Conservation (phyloP, 2,329 filamentous ascomycete species). For the Fusarium sp. region DNA sequence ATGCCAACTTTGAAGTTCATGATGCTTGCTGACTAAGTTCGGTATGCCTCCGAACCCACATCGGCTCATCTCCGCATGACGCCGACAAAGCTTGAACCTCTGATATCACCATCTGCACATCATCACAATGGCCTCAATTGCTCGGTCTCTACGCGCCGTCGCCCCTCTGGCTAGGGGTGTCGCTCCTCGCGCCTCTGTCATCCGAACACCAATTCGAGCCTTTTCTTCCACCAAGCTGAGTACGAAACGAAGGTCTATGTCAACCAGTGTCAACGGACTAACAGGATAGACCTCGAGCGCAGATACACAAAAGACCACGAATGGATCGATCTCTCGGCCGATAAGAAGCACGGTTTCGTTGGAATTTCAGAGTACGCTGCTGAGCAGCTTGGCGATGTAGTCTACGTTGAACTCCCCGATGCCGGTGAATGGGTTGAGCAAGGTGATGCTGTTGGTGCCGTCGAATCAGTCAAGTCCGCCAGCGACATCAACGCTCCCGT, state of each 20-base stretch:
- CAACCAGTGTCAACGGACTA: not conserved
- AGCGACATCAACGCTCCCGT: conserved; percentile 95
- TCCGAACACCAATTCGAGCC: conserved; percentile 56
- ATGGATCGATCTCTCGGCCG: conserved; percentile 90
- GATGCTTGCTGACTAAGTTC: conserved; percentile 33
- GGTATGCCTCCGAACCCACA: conserved; percentile 30
- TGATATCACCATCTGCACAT: conserved; percentile 33
- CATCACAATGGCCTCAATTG: conserved; percentile 69
- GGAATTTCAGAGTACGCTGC: conserved; percentile 95
- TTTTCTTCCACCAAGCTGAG: conserved; percentile 55
- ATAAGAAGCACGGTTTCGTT: conserved; percentile 82
- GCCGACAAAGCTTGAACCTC: conserved; percentile 34
- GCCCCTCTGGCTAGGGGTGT: conserved; percentile 57
- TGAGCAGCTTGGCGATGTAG: conserved; percentile 92
- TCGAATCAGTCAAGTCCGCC: conserved; percentile 99
- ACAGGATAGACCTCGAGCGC: conserved; percentile 69
- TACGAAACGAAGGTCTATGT: conserved; percentile 37
- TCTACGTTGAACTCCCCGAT: conserved; percentile 94
- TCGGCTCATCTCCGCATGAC: conserved; percentile 34
- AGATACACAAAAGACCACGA: conserved; percentile 98
- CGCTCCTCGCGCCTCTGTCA: conserved; percentile 52
- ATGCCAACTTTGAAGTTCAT: conserved; percentile 8
- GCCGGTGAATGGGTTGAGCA: conserved; percentile 71
- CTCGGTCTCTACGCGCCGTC: conserved; percentile 63
- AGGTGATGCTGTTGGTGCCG: conserved; percentile 90